Conservation (phyloP, 2,329 filamentous ascomycete species). For the Emergomyces pasteurianus region DNA sequence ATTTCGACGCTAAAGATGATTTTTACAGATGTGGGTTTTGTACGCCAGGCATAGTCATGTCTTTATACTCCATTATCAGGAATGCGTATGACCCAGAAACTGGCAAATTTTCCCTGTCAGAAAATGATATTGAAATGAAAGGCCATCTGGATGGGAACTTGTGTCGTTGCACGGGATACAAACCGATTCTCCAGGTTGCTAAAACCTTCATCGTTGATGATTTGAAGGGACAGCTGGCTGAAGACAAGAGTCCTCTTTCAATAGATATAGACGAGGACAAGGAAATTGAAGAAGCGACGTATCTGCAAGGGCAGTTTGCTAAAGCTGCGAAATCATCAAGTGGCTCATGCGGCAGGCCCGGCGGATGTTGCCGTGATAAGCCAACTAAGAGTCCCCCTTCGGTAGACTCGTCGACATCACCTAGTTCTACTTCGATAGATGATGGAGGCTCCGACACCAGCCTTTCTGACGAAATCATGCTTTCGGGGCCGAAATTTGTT, state of each 20-base stretch:
- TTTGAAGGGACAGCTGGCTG: slow-evolving; percentile 37
- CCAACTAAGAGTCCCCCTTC: slow-evolving; percentile 5
- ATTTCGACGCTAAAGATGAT: neutral
- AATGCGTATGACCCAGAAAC: slow-evolving; percentile 73
- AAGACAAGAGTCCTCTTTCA: slow-evolving; percentile 37
- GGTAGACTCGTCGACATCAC: slow-evolving; percentile 1
- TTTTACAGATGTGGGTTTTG: slow-evolving; percentile 57
- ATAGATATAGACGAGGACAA: slow-evolving; percentile 44
- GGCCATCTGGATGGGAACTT: slow-evolving; percentile 85
- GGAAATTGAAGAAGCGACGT: slow-evolving; percentile 39
- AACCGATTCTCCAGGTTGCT: slow-evolving; percentile 75
- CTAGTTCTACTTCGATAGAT: neutral
- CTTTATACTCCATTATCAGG: slow-evolving; percentile 24
- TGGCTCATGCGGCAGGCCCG: slow-evolving; percentile 16
- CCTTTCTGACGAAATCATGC: neutral
- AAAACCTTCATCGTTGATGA: slow-evolving; percentile 55
- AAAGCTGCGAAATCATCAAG: neutral
- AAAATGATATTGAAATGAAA: slow-evolving; percentile 57
- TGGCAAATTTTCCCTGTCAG: slow-evolving; percentile 59
- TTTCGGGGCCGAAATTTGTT: slow-evolving; percentile 39
- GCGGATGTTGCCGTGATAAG: slow-evolving; percentile 17
- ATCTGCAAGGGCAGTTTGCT: slow-evolving; percentile 8
- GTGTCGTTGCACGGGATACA: slow-evolving; percentile 78
- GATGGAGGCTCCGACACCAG: slow-evolving; percentile 3
- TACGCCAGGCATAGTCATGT: slow-evolving; percentile 80